Base-by-base conservation (phyloP, 1,284 basidiomycete genomes). In the Thelephora terrestris region DNA sequence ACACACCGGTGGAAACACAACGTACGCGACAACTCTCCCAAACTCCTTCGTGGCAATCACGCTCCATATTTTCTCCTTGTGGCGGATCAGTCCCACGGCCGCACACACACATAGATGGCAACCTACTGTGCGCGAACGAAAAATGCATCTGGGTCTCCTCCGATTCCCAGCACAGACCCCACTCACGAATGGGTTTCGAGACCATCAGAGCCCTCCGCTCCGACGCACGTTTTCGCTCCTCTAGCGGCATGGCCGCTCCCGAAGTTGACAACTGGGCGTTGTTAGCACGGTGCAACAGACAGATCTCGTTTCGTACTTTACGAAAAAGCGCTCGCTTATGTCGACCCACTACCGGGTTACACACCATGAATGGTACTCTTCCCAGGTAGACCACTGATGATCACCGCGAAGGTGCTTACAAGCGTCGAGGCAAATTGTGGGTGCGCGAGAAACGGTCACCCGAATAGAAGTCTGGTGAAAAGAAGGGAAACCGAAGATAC, bases 131-230 rank as follows among this genome's bases (percentile, higher is more conserved):
- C 52, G n/a, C 38, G 47, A 10, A 29, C 43, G 37, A 56, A 55
- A 43, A 57, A 57, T 14, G 35, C 49, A 32, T 57, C 55, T 17
- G 55, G 57, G 27, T 57, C 52, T 47, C 46, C 50, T 17, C 57
- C 56, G 43, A 58, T 48, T 16, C 50, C 49, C 0, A 58, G 17
- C 5, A 55, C 55, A 25, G 54, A 54, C n/a, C 58, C 58, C 3
- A 59, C 24, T 55, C 58, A 59, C 53, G 58, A 42, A 58, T 52
- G 54, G 50, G 53, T 32, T 54, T 55, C 20, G 47, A 43, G 5
- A 53, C 50, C n/a, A 57, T 58, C 48, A 67, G 64, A 32, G 43
- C 37, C 12, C 23, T 40, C 10, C 38, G 10, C 2, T 18, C 23
- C 18, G 18, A 20, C 18, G 38, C 18, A 7, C 38, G 38, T n/a